Evolutionary conservation across 345 rosid genomes (phyloP).

Genomic region (Eucalyptus sp.): DNA sequence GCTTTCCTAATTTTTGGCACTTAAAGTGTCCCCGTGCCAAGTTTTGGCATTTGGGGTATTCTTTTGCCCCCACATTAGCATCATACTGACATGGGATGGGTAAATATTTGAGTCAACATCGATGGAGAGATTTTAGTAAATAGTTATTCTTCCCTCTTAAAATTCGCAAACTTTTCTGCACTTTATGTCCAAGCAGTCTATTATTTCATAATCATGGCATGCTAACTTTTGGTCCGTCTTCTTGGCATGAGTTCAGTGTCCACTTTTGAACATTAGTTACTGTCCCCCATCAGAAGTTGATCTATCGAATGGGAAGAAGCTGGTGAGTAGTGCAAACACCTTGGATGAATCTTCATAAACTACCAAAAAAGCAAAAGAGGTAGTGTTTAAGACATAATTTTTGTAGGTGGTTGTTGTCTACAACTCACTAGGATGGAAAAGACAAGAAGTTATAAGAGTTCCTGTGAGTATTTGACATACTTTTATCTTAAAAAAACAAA

Average conservation of each 20-base stretch:
- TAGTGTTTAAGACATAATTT: not conserved
- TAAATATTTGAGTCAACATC: not conserved
- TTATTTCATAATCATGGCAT: not conserved
- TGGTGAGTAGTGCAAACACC: slow-evolving; percentile 25
- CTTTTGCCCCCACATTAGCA: not conserved
- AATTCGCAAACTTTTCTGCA: not conserved
- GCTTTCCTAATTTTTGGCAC: no score
- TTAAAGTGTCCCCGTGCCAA: fast-evolving
- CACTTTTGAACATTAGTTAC: slow-evolving; percentile 84
- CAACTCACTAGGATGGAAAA: slow-evolving; percentile 95
- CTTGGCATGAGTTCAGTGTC: slow-evolving; percentile 42
- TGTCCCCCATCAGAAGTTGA: slow-evolving; percentile 76
- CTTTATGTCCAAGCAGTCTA: not conserved
- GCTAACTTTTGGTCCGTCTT: not conserved
- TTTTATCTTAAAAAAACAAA: not conserved
- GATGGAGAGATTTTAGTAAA: not conserved
- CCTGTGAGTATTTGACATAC: slow-evolving; percentile 45
- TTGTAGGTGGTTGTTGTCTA: slow-evolving; percentile 64
- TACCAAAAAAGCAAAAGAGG: not conserved
- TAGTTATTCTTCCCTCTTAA: not conserved
- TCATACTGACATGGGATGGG: not conserved
- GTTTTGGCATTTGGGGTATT: no score
- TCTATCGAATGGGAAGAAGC: slow-evolving; percentile 43
- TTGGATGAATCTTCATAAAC: not conserved
- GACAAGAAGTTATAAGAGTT: slow-evolving; percentile 68